Percentiles rank a stretch among this genome's conserved stretches.
phyloP scores from a whole-genome alignment of 805 yeast genomes.

The Jamesozyma hellenica region DNA sequence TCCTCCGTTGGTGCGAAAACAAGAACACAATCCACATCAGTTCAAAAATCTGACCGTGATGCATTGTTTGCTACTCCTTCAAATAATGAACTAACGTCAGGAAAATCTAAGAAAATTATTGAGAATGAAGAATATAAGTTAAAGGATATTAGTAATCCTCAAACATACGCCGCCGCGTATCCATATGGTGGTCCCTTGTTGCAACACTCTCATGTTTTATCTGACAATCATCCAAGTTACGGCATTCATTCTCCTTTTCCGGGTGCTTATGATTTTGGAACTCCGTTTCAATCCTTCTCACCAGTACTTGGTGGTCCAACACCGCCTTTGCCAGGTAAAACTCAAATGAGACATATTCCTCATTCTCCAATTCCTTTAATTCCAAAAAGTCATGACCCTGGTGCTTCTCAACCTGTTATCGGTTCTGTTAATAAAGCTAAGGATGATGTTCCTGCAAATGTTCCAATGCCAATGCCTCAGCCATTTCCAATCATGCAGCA shows the following conservation, averaged over 20 bases:
- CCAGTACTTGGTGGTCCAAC: constrained; percentile 22
- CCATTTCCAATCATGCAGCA: constrained; percentile 12
- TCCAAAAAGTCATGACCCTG: constrained; percentile 1
- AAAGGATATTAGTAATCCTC: constrained; percentile 9
- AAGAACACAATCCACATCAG: constrained; percentile 25
- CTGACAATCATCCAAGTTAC: constrained; percentile 18
- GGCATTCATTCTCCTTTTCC: constrained; percentile 27
- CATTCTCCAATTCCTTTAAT: constrained; percentile 13
- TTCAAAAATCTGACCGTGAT: constrained; percentile 16
- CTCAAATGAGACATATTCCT: constrained; percentile 12
- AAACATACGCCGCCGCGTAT: constrained; percentile 25
- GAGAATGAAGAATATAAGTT: constrained; percentile 3
- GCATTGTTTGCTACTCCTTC: constrained; percentile 6
- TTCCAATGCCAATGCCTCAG: constrained; percentile 5
- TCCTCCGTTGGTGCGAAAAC: constrained; percentile 9
- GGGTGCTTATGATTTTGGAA: constrained; percentile 24
- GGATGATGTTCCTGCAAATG: neutral
- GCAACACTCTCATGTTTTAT: constrained; percentile 23
- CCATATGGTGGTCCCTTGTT: constrained; percentile 28
- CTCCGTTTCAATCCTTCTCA: constrained; percentile 28
- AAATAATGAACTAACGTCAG: neutral
- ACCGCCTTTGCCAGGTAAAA: constrained; percentile 16
- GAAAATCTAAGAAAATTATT: constrained; percentile 8
- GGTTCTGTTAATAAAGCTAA: constrained; percentile 1
- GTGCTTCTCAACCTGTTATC: neutral